Evolutionary conservation across 2,329 filamentous ascomycete genomes (phyloP).

Genomic region (Penicillium sp.): DNA sequence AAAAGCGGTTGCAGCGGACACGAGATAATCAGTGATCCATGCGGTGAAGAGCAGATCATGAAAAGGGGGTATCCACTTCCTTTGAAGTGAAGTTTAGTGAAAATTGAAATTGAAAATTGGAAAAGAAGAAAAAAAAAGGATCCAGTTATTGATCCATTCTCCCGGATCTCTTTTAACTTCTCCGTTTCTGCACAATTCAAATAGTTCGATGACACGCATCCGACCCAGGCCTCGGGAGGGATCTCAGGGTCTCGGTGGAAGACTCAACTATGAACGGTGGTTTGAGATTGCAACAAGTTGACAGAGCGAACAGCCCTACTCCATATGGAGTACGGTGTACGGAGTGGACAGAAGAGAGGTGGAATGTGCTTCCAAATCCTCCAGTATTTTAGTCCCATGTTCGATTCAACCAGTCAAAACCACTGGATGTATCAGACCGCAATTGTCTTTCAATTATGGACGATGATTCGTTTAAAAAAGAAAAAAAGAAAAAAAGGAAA

Average conservation of each 20-base stretch:
- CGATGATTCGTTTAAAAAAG: slow-evolving; percentile 13
- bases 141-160: background rate
- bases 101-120: background rate
- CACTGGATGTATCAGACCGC: slow-evolving; percentile 21
- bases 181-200: slow-evolving; percentile 5
- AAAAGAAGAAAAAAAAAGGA: background rate
- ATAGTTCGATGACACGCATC: slow-evolving; percentile 22
- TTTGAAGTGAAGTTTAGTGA: background rate
- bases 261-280: slow-evolving; percentile 14
- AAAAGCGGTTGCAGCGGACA: slow-evolving; percentile 24
- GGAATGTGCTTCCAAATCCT: background rate
- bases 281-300: slow-evolving; percentile 17
- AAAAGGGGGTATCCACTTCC: slow-evolving; percentile 4
- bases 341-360: background rate
- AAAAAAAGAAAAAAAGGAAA: background rate
- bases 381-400: background rate
- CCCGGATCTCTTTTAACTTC: background rate
- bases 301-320: background rate
- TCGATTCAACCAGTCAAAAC: slow-evolving; percentile 15
- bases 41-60: slow-evolving; percentile 4
- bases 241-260: background rate
- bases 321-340: background rate
- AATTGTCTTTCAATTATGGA: background rate
- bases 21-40: slow-evolving; percentile 14
- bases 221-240: slow-evolving; percentile 1